Evolutionary conservation across 2,329 filamentous ascomycete genomes (phyloP).

Genomic region (Huntiella savannae): DNA sequence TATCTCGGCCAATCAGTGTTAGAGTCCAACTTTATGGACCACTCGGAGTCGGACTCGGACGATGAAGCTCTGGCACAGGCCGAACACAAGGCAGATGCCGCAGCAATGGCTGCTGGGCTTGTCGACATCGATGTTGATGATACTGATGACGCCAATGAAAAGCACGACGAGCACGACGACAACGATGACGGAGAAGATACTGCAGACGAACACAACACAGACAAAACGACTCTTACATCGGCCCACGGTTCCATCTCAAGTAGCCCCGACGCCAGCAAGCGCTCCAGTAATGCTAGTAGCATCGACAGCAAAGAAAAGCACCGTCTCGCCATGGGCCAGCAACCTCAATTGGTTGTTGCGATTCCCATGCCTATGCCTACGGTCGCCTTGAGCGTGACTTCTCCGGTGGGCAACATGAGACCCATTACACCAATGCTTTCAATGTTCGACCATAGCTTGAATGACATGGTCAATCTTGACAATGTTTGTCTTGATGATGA

Average conservation of each 20-base stretch:
- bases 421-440: slow-evolving; percentile 10
- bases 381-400: slow-evolving; percentile 8
- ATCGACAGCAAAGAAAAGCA: slow-evolving; percentile 11
- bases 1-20: slow-evolving; percentile 11
- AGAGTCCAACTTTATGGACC: slow-evolving; percentile 15
- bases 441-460: slow-evolving; percentile 21
- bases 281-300: slow-evolving; percentile 10
- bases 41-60: not conserved
- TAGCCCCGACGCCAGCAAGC: slow-evolving; percentile 10
- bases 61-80: slow-evolving; percentile 2
- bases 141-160: not conserved
- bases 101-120: not conserved
- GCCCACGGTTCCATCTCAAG: slow-evolving; percentile 8
- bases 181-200: slow-evolving; percentile 8
- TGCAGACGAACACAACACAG: slow-evolving; percentile 10
- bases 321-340: slow-evolving; percentile 10
- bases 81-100: slow-evolving; percentile 1
- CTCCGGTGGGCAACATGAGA: slow-evolving; percentile 8
- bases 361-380: slow-evolving; percentile 11
- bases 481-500: slow-evolving; percentile 52
- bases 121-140: slow-evolving; percentile 1
- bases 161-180: not conserved
- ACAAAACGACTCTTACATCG: slow-evolving; percentile 10
- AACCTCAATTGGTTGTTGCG: slow-evolving; percentile 7
- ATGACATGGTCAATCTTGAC: slow-evolving; percentile 28